Evolutionary conservation across 1,284 basidiomycete genomes (phyloP).

Genomic region (Trichosporon sp.): DNA sequence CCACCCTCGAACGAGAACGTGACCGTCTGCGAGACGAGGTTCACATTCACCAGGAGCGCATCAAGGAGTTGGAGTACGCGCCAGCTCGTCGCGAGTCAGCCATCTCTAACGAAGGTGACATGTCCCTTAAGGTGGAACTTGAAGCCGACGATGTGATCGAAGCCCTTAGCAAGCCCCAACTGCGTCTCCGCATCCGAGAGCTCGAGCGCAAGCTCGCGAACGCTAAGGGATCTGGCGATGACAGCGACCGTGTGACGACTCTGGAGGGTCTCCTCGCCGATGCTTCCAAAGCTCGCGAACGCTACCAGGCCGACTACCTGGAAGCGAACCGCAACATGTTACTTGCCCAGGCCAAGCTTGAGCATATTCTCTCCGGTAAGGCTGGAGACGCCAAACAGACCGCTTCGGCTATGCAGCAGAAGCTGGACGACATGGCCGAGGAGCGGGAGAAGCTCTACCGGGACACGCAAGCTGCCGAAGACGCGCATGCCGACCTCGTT

Average conservation of each 20-base stretch:
- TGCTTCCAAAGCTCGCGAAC: constrained; percentile 81
- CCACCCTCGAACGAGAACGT: constrained; percentile 65
- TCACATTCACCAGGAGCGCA: constrained; percentile 86
- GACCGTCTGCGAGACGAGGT: constrained; percentile 80
- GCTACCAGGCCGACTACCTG: constrained; percentile 88
- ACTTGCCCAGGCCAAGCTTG: constrained; percentile 75
- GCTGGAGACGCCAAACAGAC: constrained; percentile 78
- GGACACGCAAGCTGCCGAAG: constrained; percentile 54
- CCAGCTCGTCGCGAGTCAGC: constrained; percentile 24
- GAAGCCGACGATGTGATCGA: constrained; percentile 50
- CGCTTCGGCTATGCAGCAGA: constrained; percentile 79
- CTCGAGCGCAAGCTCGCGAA: constrained; percentile 80
- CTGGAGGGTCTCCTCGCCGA: constrained; percentile 89
- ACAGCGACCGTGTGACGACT: constrained; percentile 69
- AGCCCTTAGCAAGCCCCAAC: constrained; percentile 24
- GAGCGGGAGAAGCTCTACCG: constrained; percentile 74
- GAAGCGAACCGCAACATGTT: constrained; percentile 80
- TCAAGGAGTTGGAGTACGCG: constrained; percentile 77
- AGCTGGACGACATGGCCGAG: constrained; percentile 82
- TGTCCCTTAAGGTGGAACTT: constrained; percentile 57
- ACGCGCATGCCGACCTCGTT: constrained; percentile 67
- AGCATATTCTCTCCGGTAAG: constrained; percentile 85
- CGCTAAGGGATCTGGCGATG: constrained; percentile 59
- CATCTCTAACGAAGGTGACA: constrained; percentile 31
- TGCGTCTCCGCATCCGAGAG: constrained; percentile 69